Base-by-base conservation (phyloP, 2,329 filamentous ascomycete species). In the Fusarium compactum region DNA sequence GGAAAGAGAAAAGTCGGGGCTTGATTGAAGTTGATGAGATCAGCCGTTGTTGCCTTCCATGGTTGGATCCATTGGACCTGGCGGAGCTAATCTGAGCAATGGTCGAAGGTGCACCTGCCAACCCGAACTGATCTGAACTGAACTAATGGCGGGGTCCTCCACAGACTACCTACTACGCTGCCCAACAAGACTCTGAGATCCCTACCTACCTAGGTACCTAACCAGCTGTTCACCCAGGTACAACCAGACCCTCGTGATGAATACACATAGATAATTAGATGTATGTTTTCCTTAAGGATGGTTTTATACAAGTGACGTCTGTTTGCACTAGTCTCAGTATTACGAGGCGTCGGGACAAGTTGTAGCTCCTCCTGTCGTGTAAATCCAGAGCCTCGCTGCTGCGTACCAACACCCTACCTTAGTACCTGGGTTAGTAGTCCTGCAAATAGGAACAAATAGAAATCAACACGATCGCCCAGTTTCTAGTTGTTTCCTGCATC, bases 61-160 rank as follows among this genome's bases (percentile, higher is more conserved):
- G n/a, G n/a, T n/a, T n/a, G n/a, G n/a, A n/a, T n/a, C n/a, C n/a
- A n/a, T n/a, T n/a, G n/a, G n/a, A n/a, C n/a, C n/a, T n/a, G n/a
- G n/a, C n/a, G n/a, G n/a, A n/a, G n/a, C n/a, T n/a, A n/a, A n/a
- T n/a, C n/a, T n/a, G n/a, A n/a, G n/a, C n/a, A n/a, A n/a, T n/a
- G n/a, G n/a, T n/a, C n/a, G n/a, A n/a, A n/a, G 48, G 45, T 57
- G 50, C 52, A 46, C 54, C 47, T 54, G 53, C 51, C 47, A 51
- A 30, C 45, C 58, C n/a, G 34, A 18, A 38, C 34, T 38, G 34
- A 38, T 18, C 32, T 34, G 30, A 12, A 12, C 29, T 15, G 29
- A 14, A 38, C 34, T 24, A 41, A 67, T 58, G 32, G 68, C 57
- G 65, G 68, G 69, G 69, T 70, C 25, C 22, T 46, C 30, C 34